Base-by-base conservation (phyloP, 2,329 filamentous ascomycete species). In the Xylariales sp. region DNA sequence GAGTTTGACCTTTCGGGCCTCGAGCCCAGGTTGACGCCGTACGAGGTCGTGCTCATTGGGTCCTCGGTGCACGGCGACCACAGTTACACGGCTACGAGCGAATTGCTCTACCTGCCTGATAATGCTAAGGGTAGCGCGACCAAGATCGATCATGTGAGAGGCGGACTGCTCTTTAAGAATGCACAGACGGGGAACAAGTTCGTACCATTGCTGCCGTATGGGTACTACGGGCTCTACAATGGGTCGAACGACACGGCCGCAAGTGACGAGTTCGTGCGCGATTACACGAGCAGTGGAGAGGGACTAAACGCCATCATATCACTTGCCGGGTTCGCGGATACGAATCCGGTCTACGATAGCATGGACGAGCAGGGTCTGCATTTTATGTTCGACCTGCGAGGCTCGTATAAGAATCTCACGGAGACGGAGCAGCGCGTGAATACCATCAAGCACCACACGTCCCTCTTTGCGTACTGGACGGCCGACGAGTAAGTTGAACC, bases 241-340 rank as follows among this genome's bases (percentile, higher is more conserved):
- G 77, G 78, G 46, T 75, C 75, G 7, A 75, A 74, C 57, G 67
- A 67, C 46, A 71, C 72, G 16, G 61, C 69, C 0, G 73, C 71
- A 5, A 66, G 67, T 16, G 68, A 74, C 2, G 74, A 64, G 12
- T 84, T 84, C 68, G 79, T 85, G 41, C 77, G 75, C 65, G 75
- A 78, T 36, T 81, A 81, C 70, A 76, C 79, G 56, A 78, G 76
- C n/a, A 64, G 73, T 4, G 72, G 74, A 1, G 75, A 78, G 14
- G 82, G 83, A 1, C 76, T 85, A 36, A 85, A 83, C 56, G 80
- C 80, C 36, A 83, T 85, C 72, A 79, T 81, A 16, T 80, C 82
- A 1, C 76, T 85, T 30, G 80, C 80, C 0, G 80, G 77, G 18
- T 81, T 80, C 62, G 75, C 75, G 28, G 78, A 80, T 62, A 79